phyloP scores from a whole-genome alignment of 352 stramenopile genomes.

The Phytophthora tubulina region DNA sequence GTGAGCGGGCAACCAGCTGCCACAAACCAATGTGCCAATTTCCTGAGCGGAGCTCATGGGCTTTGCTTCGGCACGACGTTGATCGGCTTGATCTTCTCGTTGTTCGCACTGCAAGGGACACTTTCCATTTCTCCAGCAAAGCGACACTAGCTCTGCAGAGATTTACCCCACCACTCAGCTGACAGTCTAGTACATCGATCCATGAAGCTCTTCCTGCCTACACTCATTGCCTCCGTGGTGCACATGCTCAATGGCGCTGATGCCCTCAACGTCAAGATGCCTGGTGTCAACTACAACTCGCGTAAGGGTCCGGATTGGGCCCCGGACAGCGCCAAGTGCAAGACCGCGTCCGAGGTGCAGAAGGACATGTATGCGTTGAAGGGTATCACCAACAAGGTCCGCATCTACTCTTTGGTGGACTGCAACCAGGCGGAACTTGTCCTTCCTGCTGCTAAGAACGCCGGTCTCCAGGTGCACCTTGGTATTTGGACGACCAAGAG shows the following conservation, averaged over 20 bases:
- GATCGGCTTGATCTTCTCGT: not conserved
- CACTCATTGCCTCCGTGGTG: constrained; percentile 25
- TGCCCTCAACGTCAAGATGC: constrained; percentile 63
- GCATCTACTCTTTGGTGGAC: constrained; percentile 76
- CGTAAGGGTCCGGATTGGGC: constrained; percentile 67
- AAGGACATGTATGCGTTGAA: constrained; percentile 67
- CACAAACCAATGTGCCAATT: constrained; percentile 5
- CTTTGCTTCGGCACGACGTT: constrained; percentile 6
- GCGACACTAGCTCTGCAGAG: not conserved
- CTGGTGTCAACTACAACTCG: constrained; percentile 84
- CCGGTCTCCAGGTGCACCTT: constrained; percentile 62
- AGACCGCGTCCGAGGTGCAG: constrained; percentile 51
- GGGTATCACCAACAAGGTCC: constrained; percentile 58
- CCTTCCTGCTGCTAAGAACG: constrained; percentile 54
- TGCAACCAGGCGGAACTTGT: constrained; percentile 60
- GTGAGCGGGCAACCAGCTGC: not conserved
- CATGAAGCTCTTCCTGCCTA: constrained; percentile 49
- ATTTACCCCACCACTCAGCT: not conserved
- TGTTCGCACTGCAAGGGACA: not conserved
- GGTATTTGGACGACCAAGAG: constrained; percentile 69
- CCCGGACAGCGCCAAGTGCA: constrained; percentile 51
- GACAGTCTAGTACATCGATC: constrained; percentile 1
- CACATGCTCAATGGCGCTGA: constrained; percentile 30
- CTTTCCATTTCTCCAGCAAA: constrained; percentile 13
- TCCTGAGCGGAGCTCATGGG: constrained; percentile 7